Percentiles rank a stretch among this genome's conserved stretches.
Evolutionary conservation across 164 flowering plant species (phyloP).

Genomic region (Kalanchoe fedtschenkoi): DNA sequence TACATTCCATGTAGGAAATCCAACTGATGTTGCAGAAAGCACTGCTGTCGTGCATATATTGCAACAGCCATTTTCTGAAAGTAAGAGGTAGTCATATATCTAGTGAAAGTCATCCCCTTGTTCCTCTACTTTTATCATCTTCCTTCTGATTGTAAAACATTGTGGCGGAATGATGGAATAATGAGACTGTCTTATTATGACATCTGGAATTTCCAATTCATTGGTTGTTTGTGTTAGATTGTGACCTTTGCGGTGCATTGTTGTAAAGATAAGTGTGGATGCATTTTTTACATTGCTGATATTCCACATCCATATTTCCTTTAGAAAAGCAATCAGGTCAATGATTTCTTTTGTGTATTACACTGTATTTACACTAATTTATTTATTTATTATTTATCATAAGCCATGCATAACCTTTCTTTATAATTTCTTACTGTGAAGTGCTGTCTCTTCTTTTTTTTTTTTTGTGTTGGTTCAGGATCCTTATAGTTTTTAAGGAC

Average conservation of each 20-base stretch:
- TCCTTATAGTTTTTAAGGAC: conserved; percentile 55
- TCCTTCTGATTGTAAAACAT: neutral
- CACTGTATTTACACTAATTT: neutral
- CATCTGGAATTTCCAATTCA: neutral
- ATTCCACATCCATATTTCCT: neutral
- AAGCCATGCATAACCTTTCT: neutral
- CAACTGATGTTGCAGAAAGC: conserved; percentile 34
- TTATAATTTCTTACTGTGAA: neutral
- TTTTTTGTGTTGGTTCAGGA: conserved; percentile 32
- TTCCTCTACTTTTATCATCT: neutral
- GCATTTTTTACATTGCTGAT: neutral
- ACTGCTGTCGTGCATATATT: conserved; percentile 35
- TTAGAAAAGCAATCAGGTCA: neutral
- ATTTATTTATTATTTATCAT: neutral
- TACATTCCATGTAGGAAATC: conserved; percentile 24
- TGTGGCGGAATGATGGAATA: neutral
- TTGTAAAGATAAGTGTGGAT: neutral
- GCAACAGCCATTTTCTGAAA: conserved; percentile 76
- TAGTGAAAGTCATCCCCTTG: neutral
- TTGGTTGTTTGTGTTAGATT: neutral
- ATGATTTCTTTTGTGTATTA: neutral
- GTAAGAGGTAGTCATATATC: conserved; percentile 49
- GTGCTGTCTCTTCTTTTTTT: neutral
- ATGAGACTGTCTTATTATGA: neutral
- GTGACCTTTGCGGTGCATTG: neutral